Conservation (phyloP, 148 eudicot species). For the Silene conica region DNA sequence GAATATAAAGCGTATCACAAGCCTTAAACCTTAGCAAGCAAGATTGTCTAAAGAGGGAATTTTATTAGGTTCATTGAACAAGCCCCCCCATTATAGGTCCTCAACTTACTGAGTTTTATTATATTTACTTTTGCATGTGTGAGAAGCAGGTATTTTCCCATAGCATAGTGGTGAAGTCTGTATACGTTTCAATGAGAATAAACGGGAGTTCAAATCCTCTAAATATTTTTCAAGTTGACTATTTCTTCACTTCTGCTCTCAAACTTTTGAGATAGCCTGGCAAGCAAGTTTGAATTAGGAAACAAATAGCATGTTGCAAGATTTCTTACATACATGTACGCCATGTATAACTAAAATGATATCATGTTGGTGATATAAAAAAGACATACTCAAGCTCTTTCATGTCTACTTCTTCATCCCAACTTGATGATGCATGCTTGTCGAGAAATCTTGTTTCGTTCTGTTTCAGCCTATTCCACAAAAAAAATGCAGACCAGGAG, state of each 20-base stretch:
- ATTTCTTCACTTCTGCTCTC: neutral
- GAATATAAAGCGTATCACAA: neutral
- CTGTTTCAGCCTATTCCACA: slow-evolving; percentile 75
- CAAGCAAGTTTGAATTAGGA: slow-evolving; percentile 5
- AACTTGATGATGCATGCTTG: slow-evolving; percentile 73
- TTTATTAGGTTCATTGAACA: neutral
- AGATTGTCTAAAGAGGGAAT: neutral
- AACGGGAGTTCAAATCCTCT: neutral
- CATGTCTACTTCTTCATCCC: slow-evolving; percentile 97
- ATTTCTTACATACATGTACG: neutral
- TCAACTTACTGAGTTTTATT: neutral
- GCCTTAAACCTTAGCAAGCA: neutral
- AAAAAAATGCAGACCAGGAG: slow-evolving; percentile 5
- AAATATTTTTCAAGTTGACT: neutral
- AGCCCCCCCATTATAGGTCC: neutral
- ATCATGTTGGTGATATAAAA: slow-evolving; percentile 2
- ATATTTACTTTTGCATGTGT: neutral
- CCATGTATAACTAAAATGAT: slow-evolving; percentile 8
- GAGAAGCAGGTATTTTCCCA: neutral
- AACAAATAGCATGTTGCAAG: neutral
- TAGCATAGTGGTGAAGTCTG: neutral
- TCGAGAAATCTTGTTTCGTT: slow-evolving; percentile 76
- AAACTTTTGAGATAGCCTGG: neutral
- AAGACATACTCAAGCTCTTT: slow-evolving; percentile 85
- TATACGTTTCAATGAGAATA: neutral